Percentiles rank a stretch among this genome's conserved stretches.
Conservation (phyloP, 2,329 filamentous ascomycete genomes). For the Stagonosporopsis cucurbitacearum region DNA sequence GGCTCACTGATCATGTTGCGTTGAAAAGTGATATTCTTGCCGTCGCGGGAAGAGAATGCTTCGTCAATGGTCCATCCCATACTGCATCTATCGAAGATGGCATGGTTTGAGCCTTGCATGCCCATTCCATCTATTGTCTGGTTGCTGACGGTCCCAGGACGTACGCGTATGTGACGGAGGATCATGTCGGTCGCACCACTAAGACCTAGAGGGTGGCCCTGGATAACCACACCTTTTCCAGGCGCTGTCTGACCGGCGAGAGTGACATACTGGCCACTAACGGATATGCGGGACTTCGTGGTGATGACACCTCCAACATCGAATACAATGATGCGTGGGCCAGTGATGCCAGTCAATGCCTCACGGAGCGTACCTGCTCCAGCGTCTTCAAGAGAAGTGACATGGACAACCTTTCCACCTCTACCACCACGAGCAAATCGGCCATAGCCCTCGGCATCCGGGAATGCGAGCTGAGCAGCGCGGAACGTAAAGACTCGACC, state of each 20-base stretch:
- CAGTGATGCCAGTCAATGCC: constrained; percentile 38
- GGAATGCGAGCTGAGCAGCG: constrained; percentile 46
- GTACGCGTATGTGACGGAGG: constrained; percentile 31
- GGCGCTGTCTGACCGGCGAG: constrained; percentile 29
- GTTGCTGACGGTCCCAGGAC: constrained; percentile 40
- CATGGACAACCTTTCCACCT: constrained; percentile 47
- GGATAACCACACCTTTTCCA: constrained; percentile 31
- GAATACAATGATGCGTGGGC: constrained; percentile 26
- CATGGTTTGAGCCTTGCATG: constrained; percentile 45
- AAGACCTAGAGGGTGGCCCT: constrained; percentile 42
- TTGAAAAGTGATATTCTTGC: constrained; percentile 47
- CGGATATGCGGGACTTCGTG: constrained; percentile 23
- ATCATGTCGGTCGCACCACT: constrained; percentile 41
- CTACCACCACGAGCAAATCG: constrained; percentile 47
- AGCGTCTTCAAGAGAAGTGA: constrained; percentile 47
- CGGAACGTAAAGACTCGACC: constrained; percentile 43
- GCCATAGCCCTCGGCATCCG: constrained; percentile 49
- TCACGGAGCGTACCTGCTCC: constrained; percentile 47
- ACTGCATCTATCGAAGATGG: constrained; percentile 47
- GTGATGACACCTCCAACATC: constrained; percentile 29
- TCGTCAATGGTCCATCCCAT: constrained; percentile 48
- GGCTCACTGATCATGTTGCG: constrained; percentile 48
- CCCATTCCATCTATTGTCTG: constrained; percentile 47
- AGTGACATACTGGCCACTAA: constrained; percentile 25
- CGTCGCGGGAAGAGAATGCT: constrained; percentile 43